Conservation (phyloP, 495 filamentous ascomycete genomes). For the Aspergillus panamensis region DNA sequence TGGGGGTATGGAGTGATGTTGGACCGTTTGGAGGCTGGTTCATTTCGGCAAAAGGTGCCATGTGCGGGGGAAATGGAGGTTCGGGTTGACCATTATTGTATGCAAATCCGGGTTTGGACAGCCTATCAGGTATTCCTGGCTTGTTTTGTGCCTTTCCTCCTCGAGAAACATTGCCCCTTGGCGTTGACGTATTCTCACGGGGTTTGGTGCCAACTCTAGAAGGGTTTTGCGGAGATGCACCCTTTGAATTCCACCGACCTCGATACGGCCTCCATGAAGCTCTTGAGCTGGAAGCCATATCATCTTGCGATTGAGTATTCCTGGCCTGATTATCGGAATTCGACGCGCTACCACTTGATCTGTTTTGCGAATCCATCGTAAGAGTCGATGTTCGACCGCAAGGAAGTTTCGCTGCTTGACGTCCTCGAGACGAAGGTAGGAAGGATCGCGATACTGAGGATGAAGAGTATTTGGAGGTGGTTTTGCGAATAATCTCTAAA, state of each 20-base stretch:
- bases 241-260: conserved; percentile 20
- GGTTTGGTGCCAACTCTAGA: neutral
- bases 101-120: neutral
- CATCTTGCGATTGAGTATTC: neutral
- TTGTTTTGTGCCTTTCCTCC: neutral
- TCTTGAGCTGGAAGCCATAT: neutral
- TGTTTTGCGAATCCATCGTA: conserved; percentile 12
- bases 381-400: neutral
- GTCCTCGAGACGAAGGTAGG: neutral
- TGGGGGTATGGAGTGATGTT: neutral
- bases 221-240: neutral
- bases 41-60: neutral
- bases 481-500: conserved; percentile 6
- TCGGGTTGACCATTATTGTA: neutral
- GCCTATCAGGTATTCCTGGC: neutral
- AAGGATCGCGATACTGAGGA: neutral
- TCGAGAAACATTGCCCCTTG: neutral
- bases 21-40: neutral
- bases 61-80: conserved; percentile 2
- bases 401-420: neutral
- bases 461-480: neutral
- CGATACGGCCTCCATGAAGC: conserved; percentile 21
- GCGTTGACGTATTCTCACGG: neutral
- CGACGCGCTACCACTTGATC: neutral
- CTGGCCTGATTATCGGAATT: neutral